Conservation (phyloP, 306 rosid genomes). For the Pyrus communis region DNA sequence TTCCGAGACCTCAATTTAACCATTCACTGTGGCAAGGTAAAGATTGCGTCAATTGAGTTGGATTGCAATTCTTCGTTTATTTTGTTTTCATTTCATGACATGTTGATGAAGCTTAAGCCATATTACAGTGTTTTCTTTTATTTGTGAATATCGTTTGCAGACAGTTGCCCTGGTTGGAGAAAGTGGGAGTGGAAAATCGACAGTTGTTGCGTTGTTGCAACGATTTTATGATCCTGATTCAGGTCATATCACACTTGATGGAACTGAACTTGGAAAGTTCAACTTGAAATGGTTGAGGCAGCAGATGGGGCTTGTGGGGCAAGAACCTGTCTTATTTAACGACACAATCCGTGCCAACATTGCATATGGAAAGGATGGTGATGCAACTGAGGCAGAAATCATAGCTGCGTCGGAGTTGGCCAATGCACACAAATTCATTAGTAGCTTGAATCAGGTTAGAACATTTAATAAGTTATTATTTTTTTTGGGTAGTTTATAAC, state of each 20-base stretch:
- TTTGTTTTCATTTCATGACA: background rate
- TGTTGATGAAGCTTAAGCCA: background rate
- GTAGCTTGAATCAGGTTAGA: constrained; percentile 58
- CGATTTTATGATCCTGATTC: constrained; percentile 88
- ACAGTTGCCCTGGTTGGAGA: constrained; percentile 85
- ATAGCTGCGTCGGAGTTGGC: constrained; percentile 62
- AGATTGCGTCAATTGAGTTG: background rate
- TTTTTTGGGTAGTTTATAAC: background rate
- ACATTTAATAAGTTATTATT: background rate
- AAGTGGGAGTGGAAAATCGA: constrained; percentile 93
- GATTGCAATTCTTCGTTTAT: background rate
- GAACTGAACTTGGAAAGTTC: constrained; percentile 46
- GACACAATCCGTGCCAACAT: constrained; percentile 77
- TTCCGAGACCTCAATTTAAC: constrained; percentile 58
- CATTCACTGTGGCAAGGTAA: constrained; percentile 75
- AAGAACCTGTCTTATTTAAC: constrained; percentile 75
- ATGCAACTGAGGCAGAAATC: constrained; percentile 72
- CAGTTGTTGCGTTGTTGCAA: constrained; percentile 63
- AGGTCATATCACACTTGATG: constrained; percentile 69
- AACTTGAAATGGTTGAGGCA: constrained; percentile 83
- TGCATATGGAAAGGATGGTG: constrained; percentile 72
- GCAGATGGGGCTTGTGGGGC: constrained; percentile 89
- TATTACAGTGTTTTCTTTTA: background rate
- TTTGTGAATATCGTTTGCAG: constrained; percentile 26
- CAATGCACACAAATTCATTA: constrained; percentile 80